Conservation (phyloP, 1,284 basidiomycete genomes). For the Ustilago curta region DNA sequence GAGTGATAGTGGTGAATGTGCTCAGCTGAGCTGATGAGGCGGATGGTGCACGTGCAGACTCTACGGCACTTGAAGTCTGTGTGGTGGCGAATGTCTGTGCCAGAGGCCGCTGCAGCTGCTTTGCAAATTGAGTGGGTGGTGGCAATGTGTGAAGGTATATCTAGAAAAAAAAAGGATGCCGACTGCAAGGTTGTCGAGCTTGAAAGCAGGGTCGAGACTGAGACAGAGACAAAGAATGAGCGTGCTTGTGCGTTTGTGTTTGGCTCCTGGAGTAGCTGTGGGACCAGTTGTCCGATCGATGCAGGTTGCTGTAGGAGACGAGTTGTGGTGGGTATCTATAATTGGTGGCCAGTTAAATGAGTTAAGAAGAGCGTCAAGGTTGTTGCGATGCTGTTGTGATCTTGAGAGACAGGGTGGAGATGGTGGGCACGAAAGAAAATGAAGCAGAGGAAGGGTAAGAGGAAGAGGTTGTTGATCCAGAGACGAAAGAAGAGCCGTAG, state of each 20-base stretch:
- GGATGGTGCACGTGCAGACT: background rate
- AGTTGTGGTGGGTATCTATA: slow-evolving; percentile 4
- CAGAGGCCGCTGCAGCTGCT: background rate
- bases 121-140: background rate
- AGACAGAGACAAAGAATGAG: background rate
- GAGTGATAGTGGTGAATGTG: background rate
- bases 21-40: background rate
- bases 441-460: background rate
- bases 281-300: background rate
- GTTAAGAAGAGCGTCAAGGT: background rate
- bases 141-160: background rate
- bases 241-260: background rate
- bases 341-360: background rate
- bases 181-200: background rate
- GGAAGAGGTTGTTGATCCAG: background rate
- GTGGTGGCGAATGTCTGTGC: background rate
- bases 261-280: background rate
- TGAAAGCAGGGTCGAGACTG: background rate
- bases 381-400: background rate
- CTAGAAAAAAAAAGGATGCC: background rate
- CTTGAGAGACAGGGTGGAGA: slow-evolving; percentile 4
- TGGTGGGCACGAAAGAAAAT: slow-evolving; percentile 2
- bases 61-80: no score
- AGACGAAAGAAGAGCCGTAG: background rate
- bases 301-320: background rate